Evolutionary conservation across 192 early-diverging fungal species (phyloP).

Genomic region (Cetraspora pellucida): DNA sequence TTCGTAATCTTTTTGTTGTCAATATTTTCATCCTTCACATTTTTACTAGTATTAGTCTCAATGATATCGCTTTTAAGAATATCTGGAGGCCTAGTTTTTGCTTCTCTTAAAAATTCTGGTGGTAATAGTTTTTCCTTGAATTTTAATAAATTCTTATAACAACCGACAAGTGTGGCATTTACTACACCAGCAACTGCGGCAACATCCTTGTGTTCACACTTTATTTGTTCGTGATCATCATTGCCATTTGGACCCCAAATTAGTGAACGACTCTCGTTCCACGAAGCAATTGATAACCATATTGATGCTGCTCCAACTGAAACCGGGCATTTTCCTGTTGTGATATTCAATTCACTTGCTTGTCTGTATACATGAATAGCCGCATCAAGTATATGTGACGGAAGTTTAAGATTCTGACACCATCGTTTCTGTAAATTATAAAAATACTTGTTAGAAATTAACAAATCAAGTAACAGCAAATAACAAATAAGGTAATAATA

Average conservation of each 20-base stretch:
- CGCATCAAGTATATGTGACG: slow-evolving; percentile 51
- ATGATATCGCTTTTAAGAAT: neutral
- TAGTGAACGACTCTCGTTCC: slow-evolving; percentile 48
- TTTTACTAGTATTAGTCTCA: neutral
- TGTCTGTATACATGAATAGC: slow-evolving; percentile 57
- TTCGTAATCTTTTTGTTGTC: neutral
- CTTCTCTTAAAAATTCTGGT: slow-evolving; percentile 41
- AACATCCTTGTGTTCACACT: slow-evolving; percentile 57
- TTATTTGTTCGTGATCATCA: slow-evolving; percentile 43
- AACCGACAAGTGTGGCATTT: slow-evolving; percentile 62
- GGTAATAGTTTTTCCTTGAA: slow-evolving; percentile 45
- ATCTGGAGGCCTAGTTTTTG: slow-evolving; percentile 15
- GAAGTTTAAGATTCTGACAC: slow-evolving; percentile 60
- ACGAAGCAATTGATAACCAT: slow-evolving; percentile 61
- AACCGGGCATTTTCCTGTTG: slow-evolving; percentile 66
- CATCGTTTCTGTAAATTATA: slow-evolving; percentile 53
- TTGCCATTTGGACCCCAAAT: slow-evolving; percentile 39
- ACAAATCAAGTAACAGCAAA: neutral
- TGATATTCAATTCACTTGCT: slow-evolving; percentile 59
- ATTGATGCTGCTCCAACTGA: slow-evolving; percentile 66
- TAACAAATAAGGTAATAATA: neutral
- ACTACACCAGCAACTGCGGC: slow-evolving; percentile 59
- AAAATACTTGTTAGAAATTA: neutral
- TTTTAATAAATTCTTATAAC: slow-evolving; percentile 52
- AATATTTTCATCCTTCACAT: neutral